A percentile compares a stretch with the other conserved stretches of the same genome.
Evolutionary conservation across 192 early-diverging fungal species (phyloP).

Genomic region (Rhizoclosmatium sp.): DNA sequence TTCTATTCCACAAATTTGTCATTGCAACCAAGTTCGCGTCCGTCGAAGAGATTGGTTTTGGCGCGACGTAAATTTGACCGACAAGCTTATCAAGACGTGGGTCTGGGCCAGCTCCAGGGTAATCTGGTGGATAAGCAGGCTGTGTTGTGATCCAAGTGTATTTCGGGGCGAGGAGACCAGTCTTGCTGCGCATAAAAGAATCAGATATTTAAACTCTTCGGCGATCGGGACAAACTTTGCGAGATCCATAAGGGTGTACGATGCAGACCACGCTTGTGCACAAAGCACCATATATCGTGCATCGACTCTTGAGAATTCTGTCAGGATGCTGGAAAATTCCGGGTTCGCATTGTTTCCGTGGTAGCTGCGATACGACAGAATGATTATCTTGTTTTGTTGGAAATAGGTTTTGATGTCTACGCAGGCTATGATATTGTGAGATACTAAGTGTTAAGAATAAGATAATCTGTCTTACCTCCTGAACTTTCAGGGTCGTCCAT

Average conservation of each 20-base stretch:
- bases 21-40: background rate
- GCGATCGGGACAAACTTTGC: background rate
- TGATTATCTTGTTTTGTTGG: background rate
- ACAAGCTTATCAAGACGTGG: background rate
- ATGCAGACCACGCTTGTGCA: background rate
- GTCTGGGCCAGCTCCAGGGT: background rate
- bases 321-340: background rate
- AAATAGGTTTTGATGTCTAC: slow-evolving; percentile 4
- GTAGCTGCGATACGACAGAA: background rate
- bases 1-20: background rate
- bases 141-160: background rate
- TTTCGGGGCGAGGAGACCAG: background rate
- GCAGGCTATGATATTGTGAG: slow-evolving; percentile 5
- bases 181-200: background rate
- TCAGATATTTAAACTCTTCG: background rate
- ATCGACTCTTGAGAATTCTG: background rate
- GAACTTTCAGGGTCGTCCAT: background rate
- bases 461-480: background rate
- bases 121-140: slow-evolving; percentile 6
- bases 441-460: background rate
- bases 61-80: background rate
- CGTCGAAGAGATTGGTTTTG: background rate
- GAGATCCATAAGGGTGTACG: background rate
- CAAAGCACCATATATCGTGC: slow-evolving; percentile 4
- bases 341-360: background rate